phyloP scores from a whole-genome alignment of 306 rosid species.

The Spatholobus suberectus region DNA sequence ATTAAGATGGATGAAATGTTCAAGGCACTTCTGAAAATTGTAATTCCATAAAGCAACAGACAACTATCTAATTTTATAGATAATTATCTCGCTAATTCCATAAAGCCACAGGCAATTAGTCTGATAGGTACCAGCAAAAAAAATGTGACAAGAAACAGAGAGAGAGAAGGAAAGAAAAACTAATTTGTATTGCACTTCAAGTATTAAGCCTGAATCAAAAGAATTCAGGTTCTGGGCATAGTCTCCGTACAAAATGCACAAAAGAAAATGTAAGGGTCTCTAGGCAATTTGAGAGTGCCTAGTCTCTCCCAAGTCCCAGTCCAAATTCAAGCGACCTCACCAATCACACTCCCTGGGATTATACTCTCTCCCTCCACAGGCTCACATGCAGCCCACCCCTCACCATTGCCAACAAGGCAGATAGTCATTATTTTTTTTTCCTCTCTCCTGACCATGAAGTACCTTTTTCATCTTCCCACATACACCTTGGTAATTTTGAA shows the following conservation, averaged over 20 bases:
- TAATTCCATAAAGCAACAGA: slow-evolving; percentile 24
- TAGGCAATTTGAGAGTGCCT: background rate
- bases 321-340: background rate
- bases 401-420: background rate
- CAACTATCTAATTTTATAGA: background rate
- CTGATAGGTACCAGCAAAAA: background rate
- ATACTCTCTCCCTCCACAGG: background rate
- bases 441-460: background rate
- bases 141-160: background rate
- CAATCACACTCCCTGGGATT: background rate
- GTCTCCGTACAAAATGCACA: background rate
- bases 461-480: background rate
- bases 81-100: slow-evolving; percentile 10
- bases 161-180: background rate
- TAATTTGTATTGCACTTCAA: background rate
- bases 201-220: background rate
- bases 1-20: slow-evolving; percentile 32
- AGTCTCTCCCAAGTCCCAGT: background rate
- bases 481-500: too few species aligned
- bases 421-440: background rate
- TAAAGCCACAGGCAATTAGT: background rate
- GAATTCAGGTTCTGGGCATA: background rate
- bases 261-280: background rate
- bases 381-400: background rate
- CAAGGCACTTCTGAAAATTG: background rate